Evolutionary conservation across 140 eudicot genomes (phyloP), one percentile per base, ranked within the genome.

Genomic region (Stevia rebaudiana): DNA sequence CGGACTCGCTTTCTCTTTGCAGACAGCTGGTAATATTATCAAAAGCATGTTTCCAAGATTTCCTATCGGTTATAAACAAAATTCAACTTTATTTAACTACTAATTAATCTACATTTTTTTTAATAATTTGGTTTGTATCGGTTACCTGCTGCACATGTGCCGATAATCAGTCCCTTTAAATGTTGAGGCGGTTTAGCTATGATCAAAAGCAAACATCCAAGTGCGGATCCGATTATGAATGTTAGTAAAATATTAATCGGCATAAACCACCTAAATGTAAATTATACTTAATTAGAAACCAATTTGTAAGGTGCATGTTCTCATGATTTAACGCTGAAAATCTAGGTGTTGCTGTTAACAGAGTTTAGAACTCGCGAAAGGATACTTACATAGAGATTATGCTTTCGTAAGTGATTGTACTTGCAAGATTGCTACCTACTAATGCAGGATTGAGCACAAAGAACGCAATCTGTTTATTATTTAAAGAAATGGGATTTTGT

Each of bases 211-310:
- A 70, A 37, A 83, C 84, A 81, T 21, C 94, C 96, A 47, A 88
- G 83, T 37, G 74, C 67, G 0, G 96, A 77, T 28, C 96, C 96
- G 59, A 80, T 65, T 30, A 84, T 69, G 72, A 72, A 84, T 4
- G 94, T 82, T 18, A 88, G 19, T 4, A 88, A 72, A 46, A 88
- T 82, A 68, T 82, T 88, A 33, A 82, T 33, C 3, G 94, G 84
- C 96, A 88, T 84, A 71, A 82, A 88, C 96, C 96, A 88, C 85
- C 96, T 88, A 74, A 9, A 46, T 35, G 46, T 30, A n/a, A n/a
- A n/a, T n/a, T n/a, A n/a, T n/a, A n/a, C n/a, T n/a, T n/a, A n/a
- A n/a, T n/a, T n/a, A n/a, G n/a, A n/a, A n/a, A n/a, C n/a, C n/a
- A n/a, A n/a, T n/a, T n/a, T n/a, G n/a, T n/a, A n/a, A n/a, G n/a